phyloP scores from a whole-genome alignment of 208 protist genomes.

The Leishmania turanica region DNA sequence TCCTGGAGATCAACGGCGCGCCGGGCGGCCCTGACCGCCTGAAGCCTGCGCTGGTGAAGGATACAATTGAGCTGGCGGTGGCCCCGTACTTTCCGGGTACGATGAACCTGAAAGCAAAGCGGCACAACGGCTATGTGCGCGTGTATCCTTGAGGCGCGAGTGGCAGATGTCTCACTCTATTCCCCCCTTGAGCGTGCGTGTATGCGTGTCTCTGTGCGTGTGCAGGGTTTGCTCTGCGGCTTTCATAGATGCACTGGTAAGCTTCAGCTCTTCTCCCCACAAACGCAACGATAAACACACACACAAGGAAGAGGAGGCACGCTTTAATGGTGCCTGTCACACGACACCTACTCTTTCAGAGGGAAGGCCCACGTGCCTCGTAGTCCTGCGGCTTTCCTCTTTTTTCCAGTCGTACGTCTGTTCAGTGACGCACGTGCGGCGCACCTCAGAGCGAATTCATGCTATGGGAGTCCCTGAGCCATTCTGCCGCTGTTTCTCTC shows the following conservation, averaged over 20 bases:
- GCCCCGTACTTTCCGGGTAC: constrained; percentile 58
- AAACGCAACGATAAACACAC: background rate
- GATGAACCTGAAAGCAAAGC: constrained; percentile 33
- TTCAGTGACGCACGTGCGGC: background rate
- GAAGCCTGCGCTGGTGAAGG: constrained; percentile 57
- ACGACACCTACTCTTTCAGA: background rate
- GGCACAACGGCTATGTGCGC: constrained; percentile 58
- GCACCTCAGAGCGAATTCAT: background rate
- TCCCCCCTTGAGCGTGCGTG: background rate
- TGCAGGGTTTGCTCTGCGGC: background rate
- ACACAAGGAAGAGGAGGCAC: constrained; percentile 1
- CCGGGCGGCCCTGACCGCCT: constrained; percentile 67
- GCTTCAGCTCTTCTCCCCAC: background rate
- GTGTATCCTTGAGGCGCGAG: constrained; percentile 36
- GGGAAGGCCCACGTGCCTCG: background rate
- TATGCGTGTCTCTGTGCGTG: background rate
- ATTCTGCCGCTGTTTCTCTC: constrained; percentile 1
- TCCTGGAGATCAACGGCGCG: constrained; percentile 92
- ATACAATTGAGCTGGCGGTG: constrained; percentile 78
- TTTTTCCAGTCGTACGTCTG: background rate
- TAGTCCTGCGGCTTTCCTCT: background rate
- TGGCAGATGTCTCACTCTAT: background rate
- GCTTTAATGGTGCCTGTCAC: background rate
- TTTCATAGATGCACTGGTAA: background rate
- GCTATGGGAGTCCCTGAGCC: background rate